Base-by-base conservation (phyloP, 2,329 filamentous ascomycete genomes). In the Cercospora sp. region DNA sequence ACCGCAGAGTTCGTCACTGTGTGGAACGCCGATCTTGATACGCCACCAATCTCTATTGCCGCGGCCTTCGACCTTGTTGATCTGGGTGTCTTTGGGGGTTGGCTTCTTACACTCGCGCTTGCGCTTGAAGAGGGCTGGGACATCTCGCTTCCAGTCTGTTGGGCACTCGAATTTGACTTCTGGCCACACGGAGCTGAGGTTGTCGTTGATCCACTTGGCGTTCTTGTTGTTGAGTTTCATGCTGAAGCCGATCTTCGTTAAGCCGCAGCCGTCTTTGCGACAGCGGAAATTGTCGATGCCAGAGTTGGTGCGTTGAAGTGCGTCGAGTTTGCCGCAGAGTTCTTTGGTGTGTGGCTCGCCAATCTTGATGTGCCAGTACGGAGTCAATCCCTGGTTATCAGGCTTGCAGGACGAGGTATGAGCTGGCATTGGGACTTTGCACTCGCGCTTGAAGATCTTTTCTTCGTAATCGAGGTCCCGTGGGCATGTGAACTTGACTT, bases 341-440 rank as follows among this genome's bases (percentile, higher is more conserved):
- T 61, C 59, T n/a, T 61, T 28, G 21, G 18, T 26, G 13, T 61
- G 28, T 9, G 49, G 49, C 8, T 26, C 34, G n/a, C 34, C 59
- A 5, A 61, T 61, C 34, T 49, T 61, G 59, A 61, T 61, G 55
- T n/a, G 55, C 55, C 55, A 59, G 53, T 30, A 30, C 0, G 18
- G n/a, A 12, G 24, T n/a, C 26, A 5, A 57, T 3, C 53, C 53
- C 24, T 30, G 53, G 12, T 7, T 24, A 9, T 26, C 13, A n/a
- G 53, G 53, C 24, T 57, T 57, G 53, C 53, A 57, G 53, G 28
- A 16, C 2, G 21, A n/a, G 24, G 53, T 57, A 6, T 57, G 18
- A 9, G 28, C 28, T 16, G 53, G 0, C 21, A 24, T 21, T 24
- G 49, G 49, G 18, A 53, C 49, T 53, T 53, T 53, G 9, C 49